Evolutionary conservation across 768 basidiomycete species (phyloP).

Genomic region (Mycena latifolia): DNA sequence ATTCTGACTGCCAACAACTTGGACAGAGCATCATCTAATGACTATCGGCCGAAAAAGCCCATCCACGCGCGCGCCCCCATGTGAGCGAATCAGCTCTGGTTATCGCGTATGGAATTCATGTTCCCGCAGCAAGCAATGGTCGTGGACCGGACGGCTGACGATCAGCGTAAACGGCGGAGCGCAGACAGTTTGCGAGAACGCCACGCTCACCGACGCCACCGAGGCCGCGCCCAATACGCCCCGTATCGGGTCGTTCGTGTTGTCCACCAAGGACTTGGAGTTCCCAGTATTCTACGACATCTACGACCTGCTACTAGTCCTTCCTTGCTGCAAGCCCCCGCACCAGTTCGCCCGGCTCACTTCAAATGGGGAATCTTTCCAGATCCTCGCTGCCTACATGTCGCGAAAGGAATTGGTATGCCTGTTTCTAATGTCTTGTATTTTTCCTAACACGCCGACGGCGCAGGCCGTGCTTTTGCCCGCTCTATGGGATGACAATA

Average conservation of each 20-base stretch:
- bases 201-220: conserved; percentile 12
- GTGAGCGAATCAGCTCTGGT: background rate
- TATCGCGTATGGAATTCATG: background rate
- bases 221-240: background rate
- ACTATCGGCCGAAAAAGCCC: conserved; percentile 9
- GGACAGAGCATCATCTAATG: background rate
- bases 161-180: background rate
- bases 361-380: background rate
- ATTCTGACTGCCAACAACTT: background rate
- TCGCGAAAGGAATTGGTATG: conserved; percentile 6
- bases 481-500: background rate
- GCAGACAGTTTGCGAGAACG: conserved; percentile 1
- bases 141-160: conserved; percentile 16
- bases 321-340: background rate
- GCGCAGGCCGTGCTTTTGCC: conserved; percentile 8
- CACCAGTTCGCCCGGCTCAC: conserved; percentile 25
- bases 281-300: background rate
- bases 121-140: conserved; percentile 11
- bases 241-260: conserved; percentile 1
- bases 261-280: background rate
- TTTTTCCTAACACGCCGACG: background rate
- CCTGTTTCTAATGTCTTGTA: no score
- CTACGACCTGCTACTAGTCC: background rate
- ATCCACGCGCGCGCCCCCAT: background rate
- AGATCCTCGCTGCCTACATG: conserved; percentile 6